Conservation (phyloP, 2,329 filamentous ascomycete genomes). For the Cordyceps fumosorosea region DNA sequence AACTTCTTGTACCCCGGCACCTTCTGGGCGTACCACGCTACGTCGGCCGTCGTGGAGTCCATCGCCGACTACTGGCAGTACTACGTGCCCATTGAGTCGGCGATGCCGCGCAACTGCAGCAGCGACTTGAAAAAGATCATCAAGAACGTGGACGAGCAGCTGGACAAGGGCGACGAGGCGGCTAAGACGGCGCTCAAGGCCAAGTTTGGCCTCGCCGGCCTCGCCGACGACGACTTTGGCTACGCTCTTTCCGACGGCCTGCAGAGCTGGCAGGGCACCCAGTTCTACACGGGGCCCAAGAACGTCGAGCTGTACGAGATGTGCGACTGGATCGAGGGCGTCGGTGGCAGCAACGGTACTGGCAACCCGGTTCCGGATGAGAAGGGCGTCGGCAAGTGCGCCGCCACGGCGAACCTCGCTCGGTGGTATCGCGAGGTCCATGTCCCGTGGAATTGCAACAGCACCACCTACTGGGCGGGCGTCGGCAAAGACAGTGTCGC, state of each 20-base stretch:
- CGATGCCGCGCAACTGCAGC: conserved; percentile 53
- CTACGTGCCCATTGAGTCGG: conserved; percentile 38
- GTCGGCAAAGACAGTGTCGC: background rate
- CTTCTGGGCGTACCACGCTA: conserved; percentile 70
- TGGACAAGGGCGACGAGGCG: background rate
- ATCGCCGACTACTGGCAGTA: conserved; percentile 66
- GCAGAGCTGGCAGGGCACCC: conserved; percentile 31
- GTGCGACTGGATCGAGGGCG: conserved; percentile 26
- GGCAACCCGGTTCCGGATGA: background rate
- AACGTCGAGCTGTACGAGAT: conserved; percentile 26
- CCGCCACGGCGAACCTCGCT: background rate
- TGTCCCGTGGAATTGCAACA: conserved; percentile 6
- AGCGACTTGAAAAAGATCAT: conserved; percentile 49
- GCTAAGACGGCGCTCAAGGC: conserved; percentile 22
- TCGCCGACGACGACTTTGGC: conserved; percentile 46
- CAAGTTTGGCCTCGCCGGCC: conserved; percentile 35
- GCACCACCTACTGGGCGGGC: background rate
- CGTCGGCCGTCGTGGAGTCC: conserved; percentile 67
- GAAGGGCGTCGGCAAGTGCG: conserved; percentile 6
- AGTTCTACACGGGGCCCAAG: conserved; percentile 28
- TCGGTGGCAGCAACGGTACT: background rate
- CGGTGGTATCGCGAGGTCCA: conserved; percentile 9
- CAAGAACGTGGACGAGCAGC: conserved; percentile 24
- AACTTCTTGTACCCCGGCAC: conserved; percentile 66
- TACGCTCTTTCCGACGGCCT: conserved; percentile 25